A percentile compares a stretch with the other conserved stretches of the same genome.
Conservation (phyloP, 2,329 filamentous ascomycete species). For the Colletotrichum truncatum region DNA sequence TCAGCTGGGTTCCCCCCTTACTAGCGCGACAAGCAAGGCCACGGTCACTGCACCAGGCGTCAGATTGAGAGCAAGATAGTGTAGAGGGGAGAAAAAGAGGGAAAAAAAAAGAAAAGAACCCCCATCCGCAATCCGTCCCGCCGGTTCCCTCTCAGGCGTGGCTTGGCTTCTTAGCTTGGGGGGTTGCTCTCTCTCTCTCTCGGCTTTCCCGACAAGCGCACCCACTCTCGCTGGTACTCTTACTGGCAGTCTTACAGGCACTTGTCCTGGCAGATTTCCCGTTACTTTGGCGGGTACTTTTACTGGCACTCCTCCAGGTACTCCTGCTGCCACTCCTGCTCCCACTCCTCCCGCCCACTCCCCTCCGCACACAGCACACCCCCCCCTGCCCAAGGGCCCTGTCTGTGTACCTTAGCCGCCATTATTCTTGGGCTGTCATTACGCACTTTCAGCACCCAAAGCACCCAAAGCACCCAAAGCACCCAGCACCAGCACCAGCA, state of each 20-base stretch:
- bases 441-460: too few relatives aligned
- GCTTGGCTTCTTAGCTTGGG: neutral
- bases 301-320: too few relatives aligned
- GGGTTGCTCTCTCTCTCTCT: neutral
- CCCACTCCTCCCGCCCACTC: neutral
- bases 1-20: neutral
- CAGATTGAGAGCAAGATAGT: too few relatives aligned
- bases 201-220: constrained; percentile 21
- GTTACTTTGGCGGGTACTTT: neutral
- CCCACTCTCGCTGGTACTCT: neutral
- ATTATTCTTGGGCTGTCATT: too few relatives aligned
- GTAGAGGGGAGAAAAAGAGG: too few relatives aligned
- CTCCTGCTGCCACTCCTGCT: neutral
- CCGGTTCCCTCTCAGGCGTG: neutral
- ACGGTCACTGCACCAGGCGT: neutral
- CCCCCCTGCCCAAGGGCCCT: too few relatives aligned
- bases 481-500: neutral
- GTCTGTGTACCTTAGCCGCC: too few relatives aligned
- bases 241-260: neutral
- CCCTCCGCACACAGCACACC: too few relatives aligned
- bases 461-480: too few relatives aligned
- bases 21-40: too few relatives aligned
- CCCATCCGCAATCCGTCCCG: neutral
- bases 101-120: too few relatives aligned
- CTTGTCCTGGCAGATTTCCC: too few relatives aligned